Base-by-base conservation (phyloP, 2,329 filamentous ascomycete genomes). In the Penicillium crustosum region DNA sequence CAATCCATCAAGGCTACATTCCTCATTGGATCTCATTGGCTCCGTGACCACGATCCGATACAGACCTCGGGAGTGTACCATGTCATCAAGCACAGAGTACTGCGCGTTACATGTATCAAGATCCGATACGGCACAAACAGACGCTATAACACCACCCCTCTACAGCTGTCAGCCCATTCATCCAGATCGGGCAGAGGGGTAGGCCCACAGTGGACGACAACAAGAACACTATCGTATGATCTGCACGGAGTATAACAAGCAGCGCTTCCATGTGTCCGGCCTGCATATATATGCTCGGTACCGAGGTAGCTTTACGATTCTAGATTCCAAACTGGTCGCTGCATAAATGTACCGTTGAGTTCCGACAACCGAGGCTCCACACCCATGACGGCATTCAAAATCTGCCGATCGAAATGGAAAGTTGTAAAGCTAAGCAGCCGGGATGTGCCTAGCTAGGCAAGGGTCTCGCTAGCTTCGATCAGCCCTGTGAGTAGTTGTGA, bases 51-150 rank as follows among this genome's bases (percentile, higher is more conserved):
- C 38, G n/a, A 50, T 55, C 48, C 31, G 21, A n/a, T 31, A 49
- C 27, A 33, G 31, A 27, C 25, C 25, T 27, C 25, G 25, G 48
- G 49, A 27, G 39, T 44, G 19, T 60, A 45, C 25, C 61, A 63
- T 31, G 43, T 53, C 43, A 27, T 61, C 10, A 12, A 21, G 21
- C 8, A 13, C 21, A 17, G 7, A 23, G 21, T 15, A n/a, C n/a
- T n/a, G n/a, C n/a, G n/a, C n/a, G n/a, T n/a, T n/a, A n/a, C n/a
- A n/a, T n/a, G n/a, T n/a, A 9, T 42, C 39, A 41, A 23, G 21
- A 42, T 17, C 33, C 15, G 33, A 35, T 15, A 35, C 17, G 7
- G 29, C n/a, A 47, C 7, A 1, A 47, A 2, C 25, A 9, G 17
- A 45, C 29, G 6, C 17, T 13, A 29, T 12, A 41, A 8, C 19